phyloP scores from a whole-genome alignment of 371 early-diverging fungal genomes.

The Haplosporangium sp. region DNA sequence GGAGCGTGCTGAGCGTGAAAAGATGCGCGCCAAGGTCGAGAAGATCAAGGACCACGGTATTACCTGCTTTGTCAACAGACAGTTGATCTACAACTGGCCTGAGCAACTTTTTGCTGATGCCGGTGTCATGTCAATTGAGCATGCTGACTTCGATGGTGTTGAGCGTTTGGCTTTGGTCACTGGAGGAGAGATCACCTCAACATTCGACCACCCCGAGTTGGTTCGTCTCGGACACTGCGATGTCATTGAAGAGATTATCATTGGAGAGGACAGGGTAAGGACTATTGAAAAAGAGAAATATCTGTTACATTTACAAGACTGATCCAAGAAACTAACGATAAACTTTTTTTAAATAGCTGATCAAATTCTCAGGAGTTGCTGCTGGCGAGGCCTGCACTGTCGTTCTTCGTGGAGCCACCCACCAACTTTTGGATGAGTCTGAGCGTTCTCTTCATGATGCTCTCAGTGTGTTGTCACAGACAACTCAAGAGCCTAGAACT shows the following conservation, averaged over 20 bases:
- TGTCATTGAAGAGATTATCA: conserved; percentile 96
- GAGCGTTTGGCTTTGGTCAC: conserved; percentile 98
- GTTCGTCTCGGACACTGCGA: conserved; percentile 96
- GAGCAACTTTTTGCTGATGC: conserved; percentile 98
- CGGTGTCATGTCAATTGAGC: conserved; percentile 98
- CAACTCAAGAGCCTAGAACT: conserved; percentile 94
- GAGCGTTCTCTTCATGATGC: conserved; percentile 99
- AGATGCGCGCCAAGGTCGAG: conserved; percentile 99
- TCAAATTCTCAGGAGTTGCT: conserved; percentile 97
- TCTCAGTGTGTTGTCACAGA: conserved; percentile 97
- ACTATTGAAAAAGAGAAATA: too few relatives aligned
- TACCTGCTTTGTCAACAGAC: conserved; percentile 99
- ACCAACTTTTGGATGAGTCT: conserved; percentile 99
- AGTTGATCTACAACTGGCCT: conserved; percentile 99
- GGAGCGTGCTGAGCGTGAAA: conserved; percentile 98
- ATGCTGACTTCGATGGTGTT: conserved; percentile 99
- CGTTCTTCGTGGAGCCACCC: conserved; percentile 97
- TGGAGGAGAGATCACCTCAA: conserved; percentile 97
- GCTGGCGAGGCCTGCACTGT: conserved; percentile 99
- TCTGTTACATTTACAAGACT: too few relatives aligned
- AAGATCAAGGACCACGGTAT: conserved; percentile 97
- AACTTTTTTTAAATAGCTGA: conserved; percentile 60
- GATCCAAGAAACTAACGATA: not conserved
- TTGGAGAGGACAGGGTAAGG: conserved; percentile 93
- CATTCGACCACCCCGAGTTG: conserved; percentile 98